Conservation (phyloP, 192 early-diverging fungal species). For the Coemansia sp. region DNA sequence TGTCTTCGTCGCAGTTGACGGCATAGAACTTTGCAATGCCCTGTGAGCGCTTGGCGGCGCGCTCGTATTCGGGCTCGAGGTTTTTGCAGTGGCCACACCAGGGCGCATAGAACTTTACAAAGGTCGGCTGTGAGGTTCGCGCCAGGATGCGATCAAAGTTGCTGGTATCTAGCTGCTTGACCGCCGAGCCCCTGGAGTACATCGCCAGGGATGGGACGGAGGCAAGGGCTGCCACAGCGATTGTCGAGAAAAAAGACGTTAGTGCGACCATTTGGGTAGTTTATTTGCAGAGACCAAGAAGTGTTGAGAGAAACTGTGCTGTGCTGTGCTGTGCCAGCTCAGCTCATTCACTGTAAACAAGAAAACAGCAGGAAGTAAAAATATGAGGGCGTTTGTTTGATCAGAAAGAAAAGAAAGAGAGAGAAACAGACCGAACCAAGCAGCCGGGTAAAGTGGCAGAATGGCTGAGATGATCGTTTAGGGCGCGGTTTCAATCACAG, state of each 20-base stretch:
- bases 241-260: no score
- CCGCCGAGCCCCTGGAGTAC: slow-evolving; percentile 55
- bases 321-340: no score
- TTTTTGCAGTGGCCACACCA: slow-evolving; percentile 96
- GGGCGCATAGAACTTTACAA: slow-evolving; percentile 94
- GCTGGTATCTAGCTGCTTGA: slow-evolving; percentile 52
- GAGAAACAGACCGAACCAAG: no score
- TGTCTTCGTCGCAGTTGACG: slow-evolving; percentile 85
- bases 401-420: no score
- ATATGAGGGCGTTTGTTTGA: neutral
- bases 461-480: no score
- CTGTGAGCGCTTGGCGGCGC: slow-evolving; percentile 77
- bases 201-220: slow-evolving; percentile 40
- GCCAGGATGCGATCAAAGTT: slow-evolving; percentile 64
- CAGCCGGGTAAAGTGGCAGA: no score
- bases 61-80: slow-evolving; percentile 83
- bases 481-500: no score
- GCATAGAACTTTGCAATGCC: slow-evolving; percentile 86
- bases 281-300: no score
- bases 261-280: no score
- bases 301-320: no score
- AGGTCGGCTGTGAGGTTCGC: slow-evolving; percentile 66
- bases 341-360: neutral
- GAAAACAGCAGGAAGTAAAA: neutral
- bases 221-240: slow-evolving; percentile 10